Base-by-base conservation (phyloP, 2,329 filamentous ascomycete species). In the Ambrosiella beaveri region DNA sequence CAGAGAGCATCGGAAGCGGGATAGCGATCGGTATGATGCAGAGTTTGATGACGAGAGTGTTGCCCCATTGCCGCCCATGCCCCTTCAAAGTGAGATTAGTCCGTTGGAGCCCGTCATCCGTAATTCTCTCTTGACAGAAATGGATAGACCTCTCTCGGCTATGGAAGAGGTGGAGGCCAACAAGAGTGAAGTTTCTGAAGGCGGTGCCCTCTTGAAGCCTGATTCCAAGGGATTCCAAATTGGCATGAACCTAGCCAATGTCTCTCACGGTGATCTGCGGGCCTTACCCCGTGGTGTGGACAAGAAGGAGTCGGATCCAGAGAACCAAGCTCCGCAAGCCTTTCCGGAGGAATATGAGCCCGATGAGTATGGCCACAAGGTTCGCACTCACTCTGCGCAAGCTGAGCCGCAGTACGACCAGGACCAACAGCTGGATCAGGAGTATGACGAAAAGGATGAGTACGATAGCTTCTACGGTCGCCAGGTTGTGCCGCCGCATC, bases 101-200 rank as follows among this genome's bases (percentile, higher is more conserved):
- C 81, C 86, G 47, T 95, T 91, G 0, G 90, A 96, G 56, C 70
- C 96, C 58, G 51, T n/a, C 7, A 97, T 91, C 0, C 79, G 91
- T 64, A 85, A 85, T 13, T 96, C 91, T 0, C 87, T 97, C 57
- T 71, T 93, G 15, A 93, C 90, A 4, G 82, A 86, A 36, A 87
- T 86, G 0, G 87, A 88, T 62, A 75, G 82, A 56, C 84, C 86
- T 13, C 76, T 78, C 52, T 87, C 85, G 15, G 81, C 83, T 19
- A 84, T 76, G 65, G 82, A 78, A 64, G 79, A 78, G 70, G 27
- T 53, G 17, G 54, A 56, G 15, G 74, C 70, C 65, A 77, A 75
- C 1, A 81, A 82, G 11, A 69, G 84, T 52, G 78, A 77, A 44
- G 80, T 88, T 62, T 75, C 86, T n/a, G 68, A 77, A 39, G 77